A percentile compares a stretch with the other conserved stretches of the same genome.
phyloP scores from a whole-genome alignment of 805 yeast genomes.

The Saccharomycopsis lassenensis region DNA sequence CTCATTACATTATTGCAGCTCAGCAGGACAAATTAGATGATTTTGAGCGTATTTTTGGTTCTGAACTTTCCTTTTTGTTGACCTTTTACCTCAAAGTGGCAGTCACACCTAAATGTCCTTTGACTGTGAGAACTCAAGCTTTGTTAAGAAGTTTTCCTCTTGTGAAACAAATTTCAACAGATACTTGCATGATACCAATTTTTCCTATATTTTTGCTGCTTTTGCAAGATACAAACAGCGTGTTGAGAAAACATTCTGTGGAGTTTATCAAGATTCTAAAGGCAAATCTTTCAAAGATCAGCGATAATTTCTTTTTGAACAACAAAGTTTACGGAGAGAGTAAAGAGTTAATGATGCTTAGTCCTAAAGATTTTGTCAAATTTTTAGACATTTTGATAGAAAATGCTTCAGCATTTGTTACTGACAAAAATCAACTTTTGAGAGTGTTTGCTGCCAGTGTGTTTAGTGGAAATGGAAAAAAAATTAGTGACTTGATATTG shows the following conservation, averaged over 20 bases:
- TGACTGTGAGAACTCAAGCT: slow-evolving; percentile 41
- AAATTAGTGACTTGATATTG: slow-evolving; percentile 44
- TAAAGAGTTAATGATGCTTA: slow-evolving; percentile 40
- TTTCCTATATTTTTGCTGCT: slow-evolving; percentile 50
- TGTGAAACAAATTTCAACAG: not conserved
- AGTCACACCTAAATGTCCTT: slow-evolving; percentile 48
- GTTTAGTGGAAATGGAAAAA: slow-evolving; percentile 31
- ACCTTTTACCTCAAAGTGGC: slow-evolving; percentile 51
- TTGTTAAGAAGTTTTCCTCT: slow-evolving; percentile 28
- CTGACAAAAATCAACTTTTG: slow-evolving; percentile 40
- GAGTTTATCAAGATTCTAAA: slow-evolving; percentile 40
- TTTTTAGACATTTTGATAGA: slow-evolving; percentile 33
- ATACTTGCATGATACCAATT: slow-evolving; percentile 33
- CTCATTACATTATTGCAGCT: too few species aligned
- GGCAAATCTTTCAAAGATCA: slow-evolving; percentile 25
- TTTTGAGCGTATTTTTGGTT: too few species aligned
- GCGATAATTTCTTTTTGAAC: slow-evolving; percentile 28
- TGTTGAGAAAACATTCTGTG: slow-evolving; percentile 46
- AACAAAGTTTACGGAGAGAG: slow-evolving; percentile 47
- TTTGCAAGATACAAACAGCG: slow-evolving; percentile 37
- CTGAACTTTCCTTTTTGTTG: too few species aligned
- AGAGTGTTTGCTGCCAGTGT: slow-evolving; percentile 23
- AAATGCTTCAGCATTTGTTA: slow-evolving; percentile 30
- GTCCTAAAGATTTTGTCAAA: slow-evolving; percentile 51
- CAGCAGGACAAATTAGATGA: too few species aligned